These are phyloP conservation scores for Blastobotrys muscicola DNA, from an alignment of 805 yeast genomes.

Conservation along the genomic window DNA sequence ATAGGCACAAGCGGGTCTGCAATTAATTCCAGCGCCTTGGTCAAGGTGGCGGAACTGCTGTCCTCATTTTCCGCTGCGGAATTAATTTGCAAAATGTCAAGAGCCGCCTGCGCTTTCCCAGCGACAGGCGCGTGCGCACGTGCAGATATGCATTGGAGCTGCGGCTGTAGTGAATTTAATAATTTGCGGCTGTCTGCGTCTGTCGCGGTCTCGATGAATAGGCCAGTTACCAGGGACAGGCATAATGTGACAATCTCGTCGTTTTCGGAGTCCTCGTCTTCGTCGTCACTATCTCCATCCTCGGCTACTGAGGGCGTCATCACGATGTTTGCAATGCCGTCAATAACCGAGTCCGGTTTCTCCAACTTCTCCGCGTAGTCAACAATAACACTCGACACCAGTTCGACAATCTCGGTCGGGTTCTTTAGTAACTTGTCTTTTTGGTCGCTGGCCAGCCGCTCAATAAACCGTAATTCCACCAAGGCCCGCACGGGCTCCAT, in stretches of 20 bases:
- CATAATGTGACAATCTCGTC: conserved; percentile 26
- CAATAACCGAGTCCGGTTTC: conserved; percentile 8
- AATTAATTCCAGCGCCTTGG: conserved; percentile 55
- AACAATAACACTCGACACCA: conserved; percentile 36
- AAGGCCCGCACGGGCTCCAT: conserved; percentile 46
- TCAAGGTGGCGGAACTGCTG: conserved; percentile 23
- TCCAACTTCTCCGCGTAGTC: conserved; percentile 25
- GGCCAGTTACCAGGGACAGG: conserved; percentile 24
- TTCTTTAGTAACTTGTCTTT: conserved; percentile 47
- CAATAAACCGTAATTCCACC: conserved; percentile 55
- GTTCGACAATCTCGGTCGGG: conserved; percentile 47
- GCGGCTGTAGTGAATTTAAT: conserved; percentile 12
- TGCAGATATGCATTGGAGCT: conserved; percentile 10
- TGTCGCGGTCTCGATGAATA: conserved; percentile 21
- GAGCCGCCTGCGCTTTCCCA: conserved; percentile 15
- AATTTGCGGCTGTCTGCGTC: conserved; percentile 9
- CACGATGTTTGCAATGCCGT: too few species aligned
- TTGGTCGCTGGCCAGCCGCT: conserved; percentile 47
- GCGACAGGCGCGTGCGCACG: conserved; percentile 11
- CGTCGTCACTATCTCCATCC: conserved; percentile 21
- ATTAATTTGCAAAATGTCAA: conserved; percentile 13
- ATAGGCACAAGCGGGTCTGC: conserved; percentile 77
- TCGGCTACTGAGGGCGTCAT: conserved; percentile 11
- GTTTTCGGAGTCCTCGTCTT: conserved; percentile 25
- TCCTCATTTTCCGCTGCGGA: conserved; percentile 7